Conservation (phyloP, 2,329 filamentous ascomycete species). For the Cercospora beticola region DNA sequence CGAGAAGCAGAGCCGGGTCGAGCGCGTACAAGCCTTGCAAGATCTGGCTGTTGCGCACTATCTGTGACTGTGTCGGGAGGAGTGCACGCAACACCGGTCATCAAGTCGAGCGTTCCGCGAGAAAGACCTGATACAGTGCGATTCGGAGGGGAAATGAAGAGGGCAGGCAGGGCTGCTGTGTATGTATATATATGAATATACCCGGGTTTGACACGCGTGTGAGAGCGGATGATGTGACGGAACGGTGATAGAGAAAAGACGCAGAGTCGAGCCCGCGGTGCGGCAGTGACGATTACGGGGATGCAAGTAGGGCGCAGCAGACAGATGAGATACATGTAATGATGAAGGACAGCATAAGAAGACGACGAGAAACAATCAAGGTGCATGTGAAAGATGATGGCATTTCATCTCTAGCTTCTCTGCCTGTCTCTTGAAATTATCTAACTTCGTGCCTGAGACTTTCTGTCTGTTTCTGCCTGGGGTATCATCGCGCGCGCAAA, state of each 20-base stretch:
- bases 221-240: not conserved
- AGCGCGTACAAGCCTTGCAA: not conserved
- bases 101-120: not conserved
- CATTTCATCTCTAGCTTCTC: not conserved
- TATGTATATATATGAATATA: not conserved
- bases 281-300: not conserved
- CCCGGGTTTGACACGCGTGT: not conserved
- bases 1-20: not conserved
- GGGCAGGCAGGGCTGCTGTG: not conserved
- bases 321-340: not conserved
- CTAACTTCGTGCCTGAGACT: not conserved
- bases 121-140: not conserved
- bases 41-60: not conserved
- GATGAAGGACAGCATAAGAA: not conserved
- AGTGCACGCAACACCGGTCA: not conserved
- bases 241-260: not conserved
- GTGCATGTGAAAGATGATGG: not conserved
- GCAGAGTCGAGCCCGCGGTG: not conserved
- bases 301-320: not conserved
- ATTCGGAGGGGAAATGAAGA: not conserved
- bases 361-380: not conserved
- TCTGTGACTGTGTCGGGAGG: not conserved
- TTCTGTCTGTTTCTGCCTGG: not conserved
- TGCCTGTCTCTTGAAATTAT: not conserved
- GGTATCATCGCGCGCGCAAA: not conserved